Base-by-base conservation (phyloP, 352 stramenopile species). In the Phytopythium cucurbitacearum region DNA sequence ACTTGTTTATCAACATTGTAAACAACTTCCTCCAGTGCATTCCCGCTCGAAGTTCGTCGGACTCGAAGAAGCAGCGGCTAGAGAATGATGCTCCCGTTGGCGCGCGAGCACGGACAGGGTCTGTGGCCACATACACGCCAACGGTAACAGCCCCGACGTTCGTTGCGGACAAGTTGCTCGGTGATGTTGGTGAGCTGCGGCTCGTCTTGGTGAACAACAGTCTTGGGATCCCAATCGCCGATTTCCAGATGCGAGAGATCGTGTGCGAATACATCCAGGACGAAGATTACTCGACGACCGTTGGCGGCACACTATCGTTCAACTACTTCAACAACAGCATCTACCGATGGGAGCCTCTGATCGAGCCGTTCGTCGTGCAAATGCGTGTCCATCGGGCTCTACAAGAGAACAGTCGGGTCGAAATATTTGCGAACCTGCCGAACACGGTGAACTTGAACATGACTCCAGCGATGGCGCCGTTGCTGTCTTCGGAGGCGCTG, bases 281-380 rank as follows among this genome's bases (percentile, higher is more conserved):
- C 46, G 80, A 94, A 57, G 82, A 90, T 39, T 91, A 80, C 51
- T 91, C 81, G 33, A 89, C 85, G 21, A 85, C 80, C 7, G 60
- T 91, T 41, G 85, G 85, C 11, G 81, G 76, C 5, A 91, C 88
- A 13, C 38, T 95, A 47, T 76, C 84, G 32, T 79, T 92, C 54
- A 92, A 93, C 56, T 95, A 93, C 56, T 95, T 95, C 64, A 95
- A 95, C 69, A 95, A 95, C 64, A 93, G 85, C 49, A 95, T 95
- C 54, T 95, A 95, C 50, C 77, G 83, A 48, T 95, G 85, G 85
- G 85, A 95, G 56, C 85, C 85, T 16, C 62, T 95, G 3, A 67
- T 95, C 11, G 85, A 95, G 49, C 85, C 85, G 15, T 94, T 95
- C 46, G 69, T 88, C 15, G 62, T 82, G 9, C 83, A 95, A 58